Percentiles rank a stretch among this genome's conserved stretches.
Conservation (phyloP, 1,139 yeast species). For the Kurtzmaniella quercitrusa region DNA sequence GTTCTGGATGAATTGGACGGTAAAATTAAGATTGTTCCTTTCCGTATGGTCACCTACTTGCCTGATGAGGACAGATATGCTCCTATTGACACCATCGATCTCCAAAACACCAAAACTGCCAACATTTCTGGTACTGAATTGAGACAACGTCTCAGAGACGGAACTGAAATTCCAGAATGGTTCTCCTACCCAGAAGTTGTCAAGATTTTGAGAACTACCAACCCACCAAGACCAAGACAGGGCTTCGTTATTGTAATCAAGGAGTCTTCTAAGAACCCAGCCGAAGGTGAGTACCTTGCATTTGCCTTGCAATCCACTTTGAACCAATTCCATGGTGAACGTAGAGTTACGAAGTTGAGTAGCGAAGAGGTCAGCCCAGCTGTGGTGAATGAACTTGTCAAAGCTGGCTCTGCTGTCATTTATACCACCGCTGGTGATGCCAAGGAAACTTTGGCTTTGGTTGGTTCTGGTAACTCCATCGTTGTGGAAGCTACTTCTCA, state of each 20-base stretch:
- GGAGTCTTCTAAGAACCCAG: conserved; percentile 53
- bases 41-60: conserved; percentile 93
- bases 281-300: conserved; percentile 49
- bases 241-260: conserved; percentile 77
- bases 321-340: conserved; percentile 83
- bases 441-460: conserved; percentile 42
- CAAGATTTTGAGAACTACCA: conserved; percentile 81
- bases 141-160: conserved; percentile 81
- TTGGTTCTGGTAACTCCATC: conserved; percentile 34
- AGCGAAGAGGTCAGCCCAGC: conserved; percentile 53
- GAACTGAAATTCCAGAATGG: conserved; percentile 92
- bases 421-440: conserved; percentile 42
- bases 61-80: conserved; percentile 96
- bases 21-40: conserved; percentile 83
- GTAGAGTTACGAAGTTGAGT: conserved; percentile 71
- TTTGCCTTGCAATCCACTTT: conserved; percentile 86
- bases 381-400: conserved; percentile 76
- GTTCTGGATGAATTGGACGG: conserved; percentile 68
- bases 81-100: conserved; percentile 87
- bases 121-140: conserved; percentile 95
- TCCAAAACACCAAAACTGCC: conserved; percentile 69
- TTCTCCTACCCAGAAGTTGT: conserved; percentile 97
- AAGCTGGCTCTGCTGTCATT: conserved; percentile 89
- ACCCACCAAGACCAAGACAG: conserved; percentile 87
- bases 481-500: conserved; percentile 16